A percentile compares a stretch with the other conserved stretches of the same genome.
These are phyloP conservation scores for Candida boidinii DNA, from an alignment of 805 yeast genomes.

Conservation along the genomic window DNA sequence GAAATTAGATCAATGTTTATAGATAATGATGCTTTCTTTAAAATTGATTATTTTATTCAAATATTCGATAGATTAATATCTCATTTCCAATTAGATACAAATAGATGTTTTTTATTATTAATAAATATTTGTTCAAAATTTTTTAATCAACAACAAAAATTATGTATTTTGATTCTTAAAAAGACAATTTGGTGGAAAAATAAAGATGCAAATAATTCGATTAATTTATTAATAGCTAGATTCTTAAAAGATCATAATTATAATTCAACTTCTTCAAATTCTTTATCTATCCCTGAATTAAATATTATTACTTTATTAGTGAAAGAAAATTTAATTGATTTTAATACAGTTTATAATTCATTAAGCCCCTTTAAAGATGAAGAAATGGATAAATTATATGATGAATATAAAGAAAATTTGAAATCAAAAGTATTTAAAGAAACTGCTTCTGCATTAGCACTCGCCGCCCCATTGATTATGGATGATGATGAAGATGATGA, in stretches of 20 bases:
- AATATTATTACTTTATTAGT: conserved; percentile 44
- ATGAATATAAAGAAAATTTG: conserved; percentile 34
- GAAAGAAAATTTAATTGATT: conserved; percentile 57
- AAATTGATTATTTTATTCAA: conserved; percentile 35
- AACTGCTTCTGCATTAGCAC: conserved; percentile 69
- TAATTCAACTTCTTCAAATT: conserved; percentile 35
- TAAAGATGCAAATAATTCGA: conserved; percentile 7
- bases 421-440: conserved; percentile 54
- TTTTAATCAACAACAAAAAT: conserved; percentile 33
- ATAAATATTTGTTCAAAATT: conserved; percentile 42
- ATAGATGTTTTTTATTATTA: conserved; percentile 55
- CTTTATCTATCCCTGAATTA: conserved; percentile 14
- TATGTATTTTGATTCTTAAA: conserved; percentile 41
- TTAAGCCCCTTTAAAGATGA: conserved; percentile 36
- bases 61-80: conserved; percentile 56
- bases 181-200: conserved; percentile 55
- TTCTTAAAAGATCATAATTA: too few species aligned
- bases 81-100: conserved; percentile 67
- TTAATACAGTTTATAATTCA: conserved; percentile 50
- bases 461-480: conserved; percentile 75
- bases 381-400: conserved; percentile 35
- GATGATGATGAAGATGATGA: conserved; percentile 49
- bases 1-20: conserved; percentile 36
- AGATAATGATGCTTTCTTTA: conserved; percentile 30
- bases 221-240: conserved; percentile 15